Evolutionary conservation across 192 early-diverging fungal genomes (phyloP).

Genomic region (Entomortierella lignicola): DNA sequence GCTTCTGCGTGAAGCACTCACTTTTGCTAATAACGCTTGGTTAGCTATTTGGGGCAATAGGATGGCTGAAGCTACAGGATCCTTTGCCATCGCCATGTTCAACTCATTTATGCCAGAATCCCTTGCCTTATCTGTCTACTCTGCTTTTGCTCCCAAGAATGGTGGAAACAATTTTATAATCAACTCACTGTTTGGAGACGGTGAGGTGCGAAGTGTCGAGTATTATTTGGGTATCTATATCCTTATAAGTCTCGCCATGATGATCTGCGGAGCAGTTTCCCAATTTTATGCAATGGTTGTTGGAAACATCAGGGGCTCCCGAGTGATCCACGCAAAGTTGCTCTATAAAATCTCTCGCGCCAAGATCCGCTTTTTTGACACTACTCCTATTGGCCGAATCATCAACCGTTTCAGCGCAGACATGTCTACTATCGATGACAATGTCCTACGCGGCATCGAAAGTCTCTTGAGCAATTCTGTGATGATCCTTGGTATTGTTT

Average conservation of each 20-base stretch:
- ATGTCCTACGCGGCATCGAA: constrained; percentile 56
- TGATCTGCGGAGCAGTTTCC: constrained; percentile 39
- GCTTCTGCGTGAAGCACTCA: constrained; percentile 29
- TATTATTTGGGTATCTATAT: constrained; percentile 75
- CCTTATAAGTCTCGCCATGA: constrained; percentile 58
- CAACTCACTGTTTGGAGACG: constrained; percentile 10
- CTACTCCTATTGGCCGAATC: constrained; percentile 84
- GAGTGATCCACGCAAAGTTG: constrained; percentile 64
- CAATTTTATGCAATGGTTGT: constrained; percentile 51
- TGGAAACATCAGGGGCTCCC: constrained; percentile 64
- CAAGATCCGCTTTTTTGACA: constrained; percentile 88
- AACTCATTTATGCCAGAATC: constrained; percentile 6
- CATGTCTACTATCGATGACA: constrained; percentile 82
- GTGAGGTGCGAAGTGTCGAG: constrained; percentile 39
- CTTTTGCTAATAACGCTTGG: constrained; percentile 59
- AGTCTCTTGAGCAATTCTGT: constrained; percentile 61
- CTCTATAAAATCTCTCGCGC: constrained; percentile 70
- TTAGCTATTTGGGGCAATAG: constrained; percentile 68
- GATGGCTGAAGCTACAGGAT: constrained; percentile 6
- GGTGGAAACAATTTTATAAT: constrained; percentile 8
- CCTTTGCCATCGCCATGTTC: constrained; percentile 14
- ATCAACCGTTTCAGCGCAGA: constrained; percentile 90
- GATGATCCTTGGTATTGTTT: constrained; percentile 63
- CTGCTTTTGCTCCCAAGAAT: constrained; percentile 23
- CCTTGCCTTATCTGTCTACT: not conserved